Evolutionary conservation across 306 rosid genomes (phyloP), one percentile per base, ranked within the genome.

Genomic region (Lathyrus sativus): DNA sequence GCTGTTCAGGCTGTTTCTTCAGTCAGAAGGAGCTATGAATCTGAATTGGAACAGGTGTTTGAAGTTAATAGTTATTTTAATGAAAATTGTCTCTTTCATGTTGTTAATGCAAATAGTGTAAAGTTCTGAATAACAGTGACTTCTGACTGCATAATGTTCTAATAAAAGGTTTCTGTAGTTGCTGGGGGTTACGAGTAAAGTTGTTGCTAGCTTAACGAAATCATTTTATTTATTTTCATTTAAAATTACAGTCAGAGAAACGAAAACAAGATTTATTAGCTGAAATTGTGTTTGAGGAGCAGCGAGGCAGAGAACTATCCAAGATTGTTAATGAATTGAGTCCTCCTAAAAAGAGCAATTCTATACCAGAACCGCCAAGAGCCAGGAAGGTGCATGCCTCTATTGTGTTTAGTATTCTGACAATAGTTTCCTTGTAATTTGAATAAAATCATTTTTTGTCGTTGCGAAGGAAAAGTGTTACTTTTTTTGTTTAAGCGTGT

Each of bases 251-350:
- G 99, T 91, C 97, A 11, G 96, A 87, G 81, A 87, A 87, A 78
- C 88, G 85, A 31, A 88, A 89, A 64, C 93, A 82, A 80, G 99
- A 88, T 60, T 85, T 86, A 71, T 74, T 88, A 79, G 91, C 87
- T 51, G 86, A 88, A 82, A 84, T 88, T 61, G 85, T 82, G 67
- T 75, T 75, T 82, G 96, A 87, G 88, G 91, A 88, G 81, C 95
- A 86, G 75, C 85, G 90, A 71, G 91, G 89, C 65, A 87, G 84
- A 73, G 95, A 85, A 49, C 90, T 88, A 43, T 83, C 91, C 6
- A 81, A 78, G 79, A 87, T 81, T 55, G 92, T 84, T 72, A 85
- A 77, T 56, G 85, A 84, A 55, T 64, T 88, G 73, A 80, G 78
- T 79, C 92, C 95, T 61, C 84, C 88, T 48, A 74, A 74, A 24